Conservation (phyloP, 805 yeast species). For the Metschnikowia borealis region DNA sequence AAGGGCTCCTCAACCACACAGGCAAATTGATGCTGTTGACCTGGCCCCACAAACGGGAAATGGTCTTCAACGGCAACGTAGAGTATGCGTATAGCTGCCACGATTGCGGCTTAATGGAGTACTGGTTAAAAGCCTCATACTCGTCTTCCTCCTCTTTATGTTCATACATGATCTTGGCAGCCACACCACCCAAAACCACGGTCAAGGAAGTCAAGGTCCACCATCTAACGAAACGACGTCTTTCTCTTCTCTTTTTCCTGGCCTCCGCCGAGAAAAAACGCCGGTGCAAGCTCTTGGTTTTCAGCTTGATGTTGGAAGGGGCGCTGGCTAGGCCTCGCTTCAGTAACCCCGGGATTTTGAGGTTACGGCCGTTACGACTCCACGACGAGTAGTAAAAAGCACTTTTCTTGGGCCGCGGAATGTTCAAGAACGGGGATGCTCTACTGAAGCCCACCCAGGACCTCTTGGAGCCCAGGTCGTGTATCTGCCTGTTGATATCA, state of each 20-base stretch:
- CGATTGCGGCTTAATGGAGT: constrained; percentile 60
- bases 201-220: constrained; percentile 54
- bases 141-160: constrained; percentile 29
- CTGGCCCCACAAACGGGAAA: constrained; percentile 93
- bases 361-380: constrained; percentile 20
- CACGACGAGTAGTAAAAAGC: constrained; percentile 49
- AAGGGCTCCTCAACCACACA: constrained; percentile 78
- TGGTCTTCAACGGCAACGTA: constrained; percentile 83
- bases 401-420: constrained; percentile 55
- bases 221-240: constrained; percentile 44
- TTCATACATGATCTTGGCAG: constrained; percentile 42
- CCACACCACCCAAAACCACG: constrained; percentile 52
- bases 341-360: constrained; percentile 20
- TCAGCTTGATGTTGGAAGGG: constrained; percentile 31
- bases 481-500: constrained; percentile 18
- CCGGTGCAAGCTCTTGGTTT: constrained; percentile 35
- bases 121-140: constrained; percentile 27
- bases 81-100: constrained; percentile 90
- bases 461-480: constrained; percentile 12
- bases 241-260: constrained; percentile 34
- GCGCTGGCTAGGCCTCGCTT: constrained; percentile 34
- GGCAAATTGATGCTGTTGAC: constrained; percentile 82
- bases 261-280: constrained; percentile 43
- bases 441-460: constrained; percentile 31
- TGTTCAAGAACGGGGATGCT: constrained; percentile 39